A percentile compares a stretch with the other conserved stretches of the same genome.
phyloP scores from a whole-genome alignment of 176 grass and related monocot species.

The Tillandsia leiboldiana region DNA sequence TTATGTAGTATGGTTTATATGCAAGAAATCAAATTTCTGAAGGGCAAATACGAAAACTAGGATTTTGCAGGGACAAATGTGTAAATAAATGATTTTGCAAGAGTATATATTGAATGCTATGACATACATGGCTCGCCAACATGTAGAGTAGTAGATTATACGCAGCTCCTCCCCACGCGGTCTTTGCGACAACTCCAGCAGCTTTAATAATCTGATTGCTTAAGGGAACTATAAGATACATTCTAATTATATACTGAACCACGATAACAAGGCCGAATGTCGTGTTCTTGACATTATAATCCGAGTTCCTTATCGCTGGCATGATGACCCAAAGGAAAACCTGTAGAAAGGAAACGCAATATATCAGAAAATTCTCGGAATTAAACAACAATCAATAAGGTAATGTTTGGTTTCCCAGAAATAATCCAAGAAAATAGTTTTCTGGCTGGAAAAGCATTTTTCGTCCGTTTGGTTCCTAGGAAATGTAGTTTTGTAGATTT shows the following conservation, averaged over 20 bases:
- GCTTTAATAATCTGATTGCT: slow-evolving; percentile 73
- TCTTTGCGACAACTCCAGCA: slow-evolving; percentile 79
- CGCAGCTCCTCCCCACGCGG: slow-evolving; percentile 84
- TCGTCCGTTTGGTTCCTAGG: too few relatives aligned
- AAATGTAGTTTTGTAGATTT: too few relatives aligned
- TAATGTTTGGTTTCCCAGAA: too few relatives aligned
- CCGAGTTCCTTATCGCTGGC: slow-evolving; percentile 40
- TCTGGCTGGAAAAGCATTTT: too few relatives aligned
- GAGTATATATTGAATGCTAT: background rate
- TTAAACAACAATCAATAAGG: background rate
- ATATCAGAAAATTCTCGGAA: background rate
- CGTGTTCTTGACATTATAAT: slow-evolving; percentile 54
- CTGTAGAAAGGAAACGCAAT: slow-evolving; percentile 22
- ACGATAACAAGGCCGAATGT: slow-evolving; percentile 56
- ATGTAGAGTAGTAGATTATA: slow-evolving; percentile 92
- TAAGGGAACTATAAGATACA: slow-evolving; percentile 67
- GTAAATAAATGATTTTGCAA: background rate
- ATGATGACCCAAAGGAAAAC: slow-evolving; percentile 59
- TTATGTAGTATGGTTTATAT: too few relatives aligned
- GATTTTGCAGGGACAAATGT: too few relatives aligned
- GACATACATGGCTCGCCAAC: slow-evolving; percentile 85
- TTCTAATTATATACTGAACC: slow-evolving; percentile 63
- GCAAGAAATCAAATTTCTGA: too few relatives aligned
- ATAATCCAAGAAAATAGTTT: too few relatives aligned
- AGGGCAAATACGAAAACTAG: too few relatives aligned